Conservation (phyloP, 352 stramenopile genomes). For the Phytophthora citrophthora region DNA sequence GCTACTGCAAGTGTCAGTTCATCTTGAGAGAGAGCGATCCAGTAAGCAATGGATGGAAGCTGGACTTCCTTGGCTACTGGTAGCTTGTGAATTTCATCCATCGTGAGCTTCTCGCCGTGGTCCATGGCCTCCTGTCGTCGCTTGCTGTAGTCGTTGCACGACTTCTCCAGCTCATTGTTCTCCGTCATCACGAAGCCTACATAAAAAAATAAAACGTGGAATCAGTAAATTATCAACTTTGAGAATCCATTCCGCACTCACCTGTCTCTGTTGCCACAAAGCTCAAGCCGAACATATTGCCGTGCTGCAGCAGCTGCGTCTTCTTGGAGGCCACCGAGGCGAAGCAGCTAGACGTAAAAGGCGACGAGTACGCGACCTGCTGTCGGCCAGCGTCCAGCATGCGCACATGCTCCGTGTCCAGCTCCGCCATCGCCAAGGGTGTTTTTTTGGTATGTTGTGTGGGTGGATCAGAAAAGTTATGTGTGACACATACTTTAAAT, state of each 20-base stretch:
- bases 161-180: slow-evolving; percentile 40
- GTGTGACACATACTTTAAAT: not conserved
- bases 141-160: slow-evolving; percentile 50
- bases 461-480: slow-evolving; percentile 27
- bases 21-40: slow-evolving; percentile 59
- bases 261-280: slow-evolving; percentile 53
- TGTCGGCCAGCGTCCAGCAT: slow-evolving; percentile 74
- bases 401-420: slow-evolving; percentile 79
- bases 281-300: slow-evolving; percentile 63
- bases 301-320: slow-evolving; percentile 62
- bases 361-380: slow-evolving; percentile 44
- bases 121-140: slow-evolving; percentile 59
- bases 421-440: slow-evolving; percentile 38
- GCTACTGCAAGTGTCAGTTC: slow-evolving; percentile 60
- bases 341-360: slow-evolving; percentile 36
- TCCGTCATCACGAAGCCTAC: slow-evolving; percentile 53
- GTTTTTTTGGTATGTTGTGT: slow-evolving; percentile 11
- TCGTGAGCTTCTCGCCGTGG: slow-evolving; percentile 55
- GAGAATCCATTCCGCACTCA: slow-evolving; percentile 14
- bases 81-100: slow-evolving; percentile 51
- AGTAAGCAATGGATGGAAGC: slow-evolving; percentile 50
- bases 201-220: slow-evolving; percentile 2
- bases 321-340: slow-evolving; percentile 42
- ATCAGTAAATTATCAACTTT: slow-evolving; percentile 13
- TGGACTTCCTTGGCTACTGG: slow-evolving; percentile 42